These are phyloP conservation scores for Calvatia gigantea DNA, from an alignment of 768 basidiomycete genomes.

Conservation along the genomic window DNA sequence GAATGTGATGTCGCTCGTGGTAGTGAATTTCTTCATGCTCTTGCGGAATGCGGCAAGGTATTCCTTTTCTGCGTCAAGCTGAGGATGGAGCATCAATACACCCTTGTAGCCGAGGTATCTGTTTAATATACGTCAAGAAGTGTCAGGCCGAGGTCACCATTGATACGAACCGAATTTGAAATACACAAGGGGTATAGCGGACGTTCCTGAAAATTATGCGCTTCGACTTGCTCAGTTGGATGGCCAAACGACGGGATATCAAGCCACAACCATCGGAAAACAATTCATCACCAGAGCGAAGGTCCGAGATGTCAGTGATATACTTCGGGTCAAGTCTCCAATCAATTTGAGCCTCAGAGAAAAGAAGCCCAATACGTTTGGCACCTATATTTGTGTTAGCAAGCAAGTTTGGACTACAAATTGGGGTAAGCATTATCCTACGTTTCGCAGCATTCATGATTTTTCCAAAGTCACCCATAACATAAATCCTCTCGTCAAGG, in stretches of 20 bases:
- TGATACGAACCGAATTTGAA: slow-evolving; percentile 52
- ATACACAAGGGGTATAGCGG: slow-evolving; percentile 59
- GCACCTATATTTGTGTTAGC: slow-evolving; percentile 40
- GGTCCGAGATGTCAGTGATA: slow-evolving; percentile 55
- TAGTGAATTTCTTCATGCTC: slow-evolving; percentile 69
- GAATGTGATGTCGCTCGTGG: slow-evolving; percentile 54
- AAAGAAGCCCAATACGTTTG: slow-evolving; percentile 65
- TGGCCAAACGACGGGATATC: slow-evolving; percentile 49
- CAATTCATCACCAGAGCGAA: slow-evolving; percentile 49
- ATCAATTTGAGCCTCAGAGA: slow-evolving; percentile 62
- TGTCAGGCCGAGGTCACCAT: background rate
- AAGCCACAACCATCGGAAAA: slow-evolving; percentile 73
- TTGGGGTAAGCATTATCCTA: no score
- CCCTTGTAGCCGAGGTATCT: slow-evolving; percentile 75
- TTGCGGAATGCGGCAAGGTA: slow-evolving; percentile 56
- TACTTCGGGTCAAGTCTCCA: slow-evolving; percentile 46
- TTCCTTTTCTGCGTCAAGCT: slow-evolving; percentile 44
- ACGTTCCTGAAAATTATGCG: slow-evolving; percentile 49
- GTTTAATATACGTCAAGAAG: background rate
- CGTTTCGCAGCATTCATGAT: slow-evolving; percentile 68
- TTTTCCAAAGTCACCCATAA: slow-evolving; percentile 51
- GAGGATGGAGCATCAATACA: slow-evolving; percentile 62
- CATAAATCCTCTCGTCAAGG: slow-evolving; percentile 55
- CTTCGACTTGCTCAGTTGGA: slow-evolving; percentile 51
- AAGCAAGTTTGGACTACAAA: no score